Evolutionary conservation across 768 basidiomycete species (phyloP).

Genomic region (Trametes elegans): DNA sequence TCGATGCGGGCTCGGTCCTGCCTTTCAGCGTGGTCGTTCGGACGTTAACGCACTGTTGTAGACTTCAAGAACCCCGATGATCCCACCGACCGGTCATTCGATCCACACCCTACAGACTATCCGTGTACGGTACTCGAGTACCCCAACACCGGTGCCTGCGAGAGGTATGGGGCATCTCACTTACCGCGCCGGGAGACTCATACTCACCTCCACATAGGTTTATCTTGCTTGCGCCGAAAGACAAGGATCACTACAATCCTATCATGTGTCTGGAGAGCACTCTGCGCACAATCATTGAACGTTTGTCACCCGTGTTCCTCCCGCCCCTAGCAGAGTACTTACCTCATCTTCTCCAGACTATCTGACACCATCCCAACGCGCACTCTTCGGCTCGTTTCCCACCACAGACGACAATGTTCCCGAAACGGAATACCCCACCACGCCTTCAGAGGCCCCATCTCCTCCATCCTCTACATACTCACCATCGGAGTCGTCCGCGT

Average conservation of each 20-base stretch:
- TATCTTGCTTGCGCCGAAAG: conserved; percentile 75
- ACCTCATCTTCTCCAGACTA: conserved; percentile 45
- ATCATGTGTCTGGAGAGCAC: conserved; percentile 75
- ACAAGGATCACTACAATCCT: conserved; percentile 86
- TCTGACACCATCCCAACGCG: conserved; percentile 61
- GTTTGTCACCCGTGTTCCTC: conserved; percentile 36
- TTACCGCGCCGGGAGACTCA: too few relatives aligned
- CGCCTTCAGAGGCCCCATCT: conserved; percentile 8
- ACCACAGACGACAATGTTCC: conserved; percentile 29
- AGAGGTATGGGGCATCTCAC: too few relatives aligned
- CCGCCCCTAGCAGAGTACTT: not conserved
- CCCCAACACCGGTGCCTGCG: conserved; percentile 66
- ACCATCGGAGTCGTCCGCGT: conserved; percentile 39
- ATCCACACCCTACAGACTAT: conserved; percentile 53
- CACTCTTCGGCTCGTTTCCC: conserved; percentile 67
- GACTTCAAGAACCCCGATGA: conserved; percentile 72
- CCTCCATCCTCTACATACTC: conserved; percentile 29
- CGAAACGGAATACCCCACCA: conserved; percentile 12
- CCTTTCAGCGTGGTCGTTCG: too few relatives aligned
- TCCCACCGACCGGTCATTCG: conserved; percentile 59
- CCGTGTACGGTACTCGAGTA: conserved; percentile 77
- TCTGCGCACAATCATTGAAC: conserved; percentile 69
- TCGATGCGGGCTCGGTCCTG: too few relatives aligned
- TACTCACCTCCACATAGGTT: conserved; percentile 44
- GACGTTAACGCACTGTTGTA: conserved; percentile 30